Base-by-base conservation (phyloP, 805 yeast genomes). In the Priceomyces medius region DNA sequence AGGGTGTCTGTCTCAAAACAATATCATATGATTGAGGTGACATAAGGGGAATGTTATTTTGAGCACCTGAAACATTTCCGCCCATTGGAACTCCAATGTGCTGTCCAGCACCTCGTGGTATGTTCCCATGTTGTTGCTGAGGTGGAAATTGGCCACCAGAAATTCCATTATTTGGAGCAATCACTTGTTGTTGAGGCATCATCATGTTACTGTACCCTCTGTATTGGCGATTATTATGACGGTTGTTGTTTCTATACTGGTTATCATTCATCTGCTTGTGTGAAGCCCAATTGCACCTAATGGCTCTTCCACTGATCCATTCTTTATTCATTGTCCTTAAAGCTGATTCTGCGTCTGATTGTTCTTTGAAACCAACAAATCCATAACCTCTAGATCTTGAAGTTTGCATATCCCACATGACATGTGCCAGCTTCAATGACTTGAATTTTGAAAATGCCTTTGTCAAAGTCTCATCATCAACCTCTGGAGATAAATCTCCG, bases 391-490 rank as follows among this genome's bases (percentile, higher is more conserved):
- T 74, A 2, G 95, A 87, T 58, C 96, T 74, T 32, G 95, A 93
- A 19, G 93, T 84, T 60, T 86, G 90, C 95, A 88, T 87, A 60
- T 89, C 96, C 96, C 97, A 88, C 96, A 88, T 89, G 23, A 88
- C 96, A 52, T 88, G 89, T 9, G 95, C 96, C 60, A 86, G 93
- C 35, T 79, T 67, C 53, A 85, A 68, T 1, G 88, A 76, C 13
- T 71, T 68, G 59, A 77, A 85, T 42, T 70, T 67, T 4, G 68
- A 51, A 56, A 88, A 88, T 9, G 84, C 71, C 33, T 61, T 64
- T 38, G 71, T 71, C 47, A 88, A 73, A 13, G 78, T 58, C 49
- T 85, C 95, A 63, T 89, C 96, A 56, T 85, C 82, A 27, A 89
- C 83, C 54, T 89, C 95, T 6, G 84, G 73, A 29, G 88, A 80